phyloP scores from a whole-genome alignment of 805 yeast genomes.

The Vanderwaltozyma polyspora region DNA sequence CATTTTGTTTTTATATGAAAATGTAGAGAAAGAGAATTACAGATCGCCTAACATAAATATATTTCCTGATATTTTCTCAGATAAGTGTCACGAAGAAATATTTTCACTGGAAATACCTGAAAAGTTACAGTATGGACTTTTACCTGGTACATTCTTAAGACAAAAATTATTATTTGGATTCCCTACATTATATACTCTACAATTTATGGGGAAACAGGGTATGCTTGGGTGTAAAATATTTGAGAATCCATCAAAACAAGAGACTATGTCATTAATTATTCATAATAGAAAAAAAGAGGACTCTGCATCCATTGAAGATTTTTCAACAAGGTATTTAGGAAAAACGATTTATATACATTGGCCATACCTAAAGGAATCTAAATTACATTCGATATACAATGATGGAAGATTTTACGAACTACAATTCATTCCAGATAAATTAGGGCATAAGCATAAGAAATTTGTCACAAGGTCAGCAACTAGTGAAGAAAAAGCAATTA shows the following conservation, averaged over 20 bases:
- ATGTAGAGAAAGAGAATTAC: slow-evolving; percentile 55
- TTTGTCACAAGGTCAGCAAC: slow-evolving; percentile 38
- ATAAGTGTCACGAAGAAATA: slow-evolving; percentile 59
- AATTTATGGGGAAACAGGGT: slow-evolving; percentile 42
- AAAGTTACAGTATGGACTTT: slow-evolving; percentile 42
- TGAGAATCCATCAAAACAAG: slow-evolving; percentile 72
- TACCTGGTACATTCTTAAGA: slow-evolving; percentile 58
- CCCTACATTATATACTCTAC: slow-evolving; percentile 68
- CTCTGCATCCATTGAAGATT: slow-evolving; percentile 46
- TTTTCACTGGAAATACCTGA: slow-evolving; percentile 35
- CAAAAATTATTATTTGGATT: slow-evolving; percentile 69
- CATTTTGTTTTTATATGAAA: slow-evolving; percentile 57
- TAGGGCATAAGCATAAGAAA: slow-evolving; percentile 36
- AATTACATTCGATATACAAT: slow-evolving; percentile 52
- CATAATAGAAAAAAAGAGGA: slow-evolving; percentile 36
- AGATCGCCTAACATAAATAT: slow-evolving; percentile 72
- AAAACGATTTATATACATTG: slow-evolving; percentile 66
- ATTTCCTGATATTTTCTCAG: slow-evolving; percentile 66
- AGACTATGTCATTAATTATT: slow-evolving; percentile 61
- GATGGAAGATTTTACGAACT: slow-evolving; percentile 34
- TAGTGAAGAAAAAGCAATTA: slow-evolving; percentile 31
- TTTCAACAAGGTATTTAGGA: slow-evolving; percentile 51
- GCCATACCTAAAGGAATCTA: slow-evolving; percentile 80
- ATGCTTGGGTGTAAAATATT: slow-evolving; percentile 63
- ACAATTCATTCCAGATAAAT: slow-evolving; percentile 30